These are phyloP conservation scores for Phalaenopsis equestris DNA, from an alignment of 106 monocot species.

Conservation along the genomic window DNA sequence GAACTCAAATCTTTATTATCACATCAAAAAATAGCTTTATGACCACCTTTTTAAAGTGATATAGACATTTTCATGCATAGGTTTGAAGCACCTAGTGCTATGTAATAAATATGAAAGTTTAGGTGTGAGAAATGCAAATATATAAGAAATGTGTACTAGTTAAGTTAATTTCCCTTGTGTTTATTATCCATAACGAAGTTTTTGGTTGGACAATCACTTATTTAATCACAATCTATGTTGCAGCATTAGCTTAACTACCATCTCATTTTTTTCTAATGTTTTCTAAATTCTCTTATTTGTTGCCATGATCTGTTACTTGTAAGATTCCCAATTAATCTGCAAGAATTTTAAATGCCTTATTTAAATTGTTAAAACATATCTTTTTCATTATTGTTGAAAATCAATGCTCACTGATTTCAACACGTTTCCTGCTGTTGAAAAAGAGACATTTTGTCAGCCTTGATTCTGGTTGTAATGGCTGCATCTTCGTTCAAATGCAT, in stretches of 20 bases:
- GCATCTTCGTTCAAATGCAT: constrained; percentile 91
- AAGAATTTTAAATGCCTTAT: not conserved
- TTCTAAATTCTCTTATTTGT: not conserved
- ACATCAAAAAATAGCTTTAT: too few relatives aligned
- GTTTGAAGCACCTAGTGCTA: too few relatives aligned
- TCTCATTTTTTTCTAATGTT: too few relatives aligned
- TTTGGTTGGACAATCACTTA: too few relatives aligned
- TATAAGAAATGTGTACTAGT: too few relatives aligned
- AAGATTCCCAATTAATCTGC: not conserved
- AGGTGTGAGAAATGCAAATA: too few relatives aligned
- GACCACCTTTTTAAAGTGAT: too few relatives aligned
- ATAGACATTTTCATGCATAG: too few relatives aligned
- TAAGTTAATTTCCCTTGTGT: not conserved
- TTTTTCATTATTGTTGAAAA: not conserved
- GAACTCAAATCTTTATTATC: too few relatives aligned
- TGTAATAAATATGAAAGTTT: too few relatives aligned
- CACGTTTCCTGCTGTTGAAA: constrained; percentile 11
- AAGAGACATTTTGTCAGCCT: constrained; percentile 93
- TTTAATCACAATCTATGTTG: too few relatives aligned
- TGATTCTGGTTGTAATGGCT: constrained; percentile 92
- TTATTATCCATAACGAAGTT: not conserved
- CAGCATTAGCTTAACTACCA: too few relatives aligned
- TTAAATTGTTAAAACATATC: not conserved
- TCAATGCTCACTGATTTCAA: not conserved
- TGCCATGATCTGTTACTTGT: not conserved